Percentiles rank a stretch among this genome's conserved stretches.
Conservation (phyloP, 208 protist species). For the Strigomonas galati region DNA sequence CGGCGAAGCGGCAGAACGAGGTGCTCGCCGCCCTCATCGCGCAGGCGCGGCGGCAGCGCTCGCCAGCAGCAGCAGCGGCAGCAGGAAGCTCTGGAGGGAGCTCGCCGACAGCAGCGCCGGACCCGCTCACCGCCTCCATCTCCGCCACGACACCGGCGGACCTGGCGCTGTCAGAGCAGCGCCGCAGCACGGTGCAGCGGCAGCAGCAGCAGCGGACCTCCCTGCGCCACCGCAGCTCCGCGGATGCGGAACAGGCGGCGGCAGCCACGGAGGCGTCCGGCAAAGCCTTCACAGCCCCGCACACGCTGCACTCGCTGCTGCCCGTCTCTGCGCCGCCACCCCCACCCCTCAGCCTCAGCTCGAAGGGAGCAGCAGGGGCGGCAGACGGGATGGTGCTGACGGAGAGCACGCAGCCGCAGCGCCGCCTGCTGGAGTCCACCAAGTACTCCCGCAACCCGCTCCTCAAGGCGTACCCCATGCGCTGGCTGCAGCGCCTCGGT, state of each 20-base stretch:
- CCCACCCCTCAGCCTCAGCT: background rate
- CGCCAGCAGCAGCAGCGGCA: background rate
- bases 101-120: no score
- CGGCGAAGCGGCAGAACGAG: conserved; percentile 13
- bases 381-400: background rate
- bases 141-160: background rate
- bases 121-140: no score
- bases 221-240: no score
- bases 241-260: background rate
- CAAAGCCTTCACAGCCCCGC: conserved; percentile 4
- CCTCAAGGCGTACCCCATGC: conserved; percentile 15
- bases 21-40: background rate
- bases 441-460: conserved; percentile 18
- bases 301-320: conserved; percentile 10
- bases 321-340: background rate
- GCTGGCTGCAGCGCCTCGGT: conserved; percentile 13
- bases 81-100: no score
- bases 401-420: background rate
- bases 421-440: background rate
- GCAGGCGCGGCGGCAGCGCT: conserved; percentile 4
- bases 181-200: no score
- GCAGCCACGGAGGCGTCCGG: background rate
- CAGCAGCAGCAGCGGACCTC: background rate
- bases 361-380: background rate
- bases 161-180: no score